phyloP scores from a whole-genome alignment of 2,329 filamentous ascomycete genomes.

The Aspergillus fumigatiaffinis region DNA sequence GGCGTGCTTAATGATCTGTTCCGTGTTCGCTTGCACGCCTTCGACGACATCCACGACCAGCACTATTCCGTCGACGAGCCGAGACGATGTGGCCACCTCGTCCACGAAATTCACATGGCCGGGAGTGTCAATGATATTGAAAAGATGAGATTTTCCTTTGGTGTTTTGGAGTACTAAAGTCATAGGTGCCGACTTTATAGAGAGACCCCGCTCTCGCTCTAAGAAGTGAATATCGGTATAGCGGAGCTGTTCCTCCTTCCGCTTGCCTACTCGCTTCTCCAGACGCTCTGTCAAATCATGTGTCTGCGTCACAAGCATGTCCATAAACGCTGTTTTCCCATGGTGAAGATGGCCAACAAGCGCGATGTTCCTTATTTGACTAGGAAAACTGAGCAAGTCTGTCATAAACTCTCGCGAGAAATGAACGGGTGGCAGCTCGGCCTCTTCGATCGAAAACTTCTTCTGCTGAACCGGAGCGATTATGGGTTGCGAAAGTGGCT shows the following conservation, averaged over 20 bases:
- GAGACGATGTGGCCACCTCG: constrained; percentile 83
- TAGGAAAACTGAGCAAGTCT: constrained; percentile 92
- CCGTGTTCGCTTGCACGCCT: constrained; percentile 97
- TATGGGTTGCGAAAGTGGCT: constrained; percentile 87
- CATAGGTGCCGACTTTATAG: constrained; percentile 92
- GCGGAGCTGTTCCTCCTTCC: constrained; percentile 80
- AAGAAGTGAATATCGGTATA: constrained; percentile 92
- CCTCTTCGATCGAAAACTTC: constrained; percentile 92
- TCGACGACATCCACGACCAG: constrained; percentile 95
- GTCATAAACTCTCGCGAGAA: constrained; percentile 91
- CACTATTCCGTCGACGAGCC: constrained; percentile 86
- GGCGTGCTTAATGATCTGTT: constrained; percentile 95
- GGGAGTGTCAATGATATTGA: constrained; percentile 94
- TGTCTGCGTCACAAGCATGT: constrained; percentile 95
- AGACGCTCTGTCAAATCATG: constrained; percentile 78
- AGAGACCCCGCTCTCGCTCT: constrained; percentile 84
- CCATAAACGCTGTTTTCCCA: constrained; percentile 96
- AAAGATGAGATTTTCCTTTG: constrained; percentile 87
- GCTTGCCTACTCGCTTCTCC: constrained; percentile 75
- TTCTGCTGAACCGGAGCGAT: constrained; percentile 90
- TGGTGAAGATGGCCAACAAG: constrained; percentile 92
- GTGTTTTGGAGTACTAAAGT: constrained; percentile 83
- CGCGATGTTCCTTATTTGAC: constrained; percentile 89
- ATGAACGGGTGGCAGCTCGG: constrained; percentile 80
- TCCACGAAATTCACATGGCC: constrained; percentile 99